Evolutionary conservation across 2,329 filamentous ascomycete species (phyloP).

Genomic region (Metarhizium brunneum): DNA sequence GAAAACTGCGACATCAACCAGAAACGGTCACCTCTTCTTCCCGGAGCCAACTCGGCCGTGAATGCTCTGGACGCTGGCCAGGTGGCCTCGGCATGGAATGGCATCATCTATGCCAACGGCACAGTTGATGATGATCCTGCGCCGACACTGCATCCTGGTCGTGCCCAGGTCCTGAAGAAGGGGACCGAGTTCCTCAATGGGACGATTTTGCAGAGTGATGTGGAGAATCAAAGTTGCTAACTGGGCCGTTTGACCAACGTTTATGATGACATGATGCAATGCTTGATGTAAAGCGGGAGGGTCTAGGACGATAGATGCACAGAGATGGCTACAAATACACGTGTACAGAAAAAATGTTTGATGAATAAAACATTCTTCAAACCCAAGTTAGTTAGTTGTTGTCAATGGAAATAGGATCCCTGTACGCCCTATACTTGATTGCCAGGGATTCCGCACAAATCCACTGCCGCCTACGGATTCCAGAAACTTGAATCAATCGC

Average conservation of each 20-base stretch:
- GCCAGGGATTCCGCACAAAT: no score
- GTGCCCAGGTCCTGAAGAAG: slow-evolving; percentile 12
- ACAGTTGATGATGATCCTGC: slow-evolving; percentile 16
- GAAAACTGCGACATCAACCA: slow-evolving; percentile 20
- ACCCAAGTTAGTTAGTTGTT: no score
- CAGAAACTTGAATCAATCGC: no score
- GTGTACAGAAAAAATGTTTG: no score
- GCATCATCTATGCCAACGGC: slow-evolving; percentile 22
- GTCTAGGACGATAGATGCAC: no score
- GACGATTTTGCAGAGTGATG: slow-evolving; percentile 11
- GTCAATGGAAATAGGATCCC: no score
- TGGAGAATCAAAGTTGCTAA: neutral
- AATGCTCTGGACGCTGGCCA: neutral
- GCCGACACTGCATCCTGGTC: slow-evolving; percentile 11
- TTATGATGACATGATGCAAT: neutral
- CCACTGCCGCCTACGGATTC: no score
- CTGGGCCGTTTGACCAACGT: neutral
- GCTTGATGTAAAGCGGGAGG: no score
- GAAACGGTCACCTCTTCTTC: slow-evolving; percentile 14
- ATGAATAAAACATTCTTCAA: no score
- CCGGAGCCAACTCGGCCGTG: neutral
- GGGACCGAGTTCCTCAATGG: slow-evolving; percentile 18
- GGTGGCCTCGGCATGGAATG: slow-evolving; percentile 14
- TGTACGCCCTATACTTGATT: no score
- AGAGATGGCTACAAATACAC: no score